These are phyloP conservation scores for Chrysanthemum seticuspe DNA, from an alignment of 129 eudicot species.

Conservation along the genomic window DNA sequence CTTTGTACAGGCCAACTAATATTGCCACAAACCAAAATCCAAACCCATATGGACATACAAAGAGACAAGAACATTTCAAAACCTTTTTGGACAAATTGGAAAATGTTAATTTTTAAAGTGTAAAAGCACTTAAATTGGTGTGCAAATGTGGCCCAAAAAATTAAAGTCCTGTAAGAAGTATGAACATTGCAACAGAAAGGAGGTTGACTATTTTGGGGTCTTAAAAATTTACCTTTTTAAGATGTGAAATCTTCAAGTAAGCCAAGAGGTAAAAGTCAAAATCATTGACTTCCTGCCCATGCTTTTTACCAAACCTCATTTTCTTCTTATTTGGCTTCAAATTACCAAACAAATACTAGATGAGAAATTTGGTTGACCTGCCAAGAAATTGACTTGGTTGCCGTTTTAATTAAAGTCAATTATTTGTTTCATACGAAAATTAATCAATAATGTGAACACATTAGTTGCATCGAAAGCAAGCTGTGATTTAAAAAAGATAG, in stretches of 20 bases:
- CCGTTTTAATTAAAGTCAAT: slow-evolving; percentile 1
- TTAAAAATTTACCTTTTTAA: neutral
- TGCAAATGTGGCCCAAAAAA: slow-evolving; percentile 27
- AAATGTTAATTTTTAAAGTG: slow-evolving; percentile 6
- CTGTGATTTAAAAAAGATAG: slow-evolving; percentile 1
- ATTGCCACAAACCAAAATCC: slow-evolving; percentile 28
- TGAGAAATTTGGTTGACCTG: slow-evolving; percentile 37
- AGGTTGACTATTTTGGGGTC: slow-evolving; percentile 27
- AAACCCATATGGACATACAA: slow-evolving; percentile 27
- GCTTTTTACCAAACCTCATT: slow-evolving; percentile 25
- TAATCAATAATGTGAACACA: neutral
- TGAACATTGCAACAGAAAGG: slow-evolving; percentile 19
- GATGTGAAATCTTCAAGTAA: slow-evolving; percentile 16
- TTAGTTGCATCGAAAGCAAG: slow-evolving; percentile 5
- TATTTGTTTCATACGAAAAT: slow-evolving; percentile 17
- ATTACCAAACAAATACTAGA: slow-evolving; percentile 30
- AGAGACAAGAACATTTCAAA: slow-evolving; percentile 13
- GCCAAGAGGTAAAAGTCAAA: slow-evolving; percentile 29
- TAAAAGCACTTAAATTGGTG: slow-evolving; percentile 12
- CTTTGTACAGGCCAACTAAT: too few relatives aligned
- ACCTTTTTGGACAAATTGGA: slow-evolving; percentile 14
- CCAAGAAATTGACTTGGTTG: slow-evolving; percentile 30
- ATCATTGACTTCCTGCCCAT: slow-evolving; percentile 18
- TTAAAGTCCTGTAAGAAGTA: neutral
- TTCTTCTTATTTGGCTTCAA: slow-evolving; percentile 39